Evolutionary conservation across 2,329 filamentous ascomycete species (phyloP).

Genomic region (Hortaea werneckii): DNA sequence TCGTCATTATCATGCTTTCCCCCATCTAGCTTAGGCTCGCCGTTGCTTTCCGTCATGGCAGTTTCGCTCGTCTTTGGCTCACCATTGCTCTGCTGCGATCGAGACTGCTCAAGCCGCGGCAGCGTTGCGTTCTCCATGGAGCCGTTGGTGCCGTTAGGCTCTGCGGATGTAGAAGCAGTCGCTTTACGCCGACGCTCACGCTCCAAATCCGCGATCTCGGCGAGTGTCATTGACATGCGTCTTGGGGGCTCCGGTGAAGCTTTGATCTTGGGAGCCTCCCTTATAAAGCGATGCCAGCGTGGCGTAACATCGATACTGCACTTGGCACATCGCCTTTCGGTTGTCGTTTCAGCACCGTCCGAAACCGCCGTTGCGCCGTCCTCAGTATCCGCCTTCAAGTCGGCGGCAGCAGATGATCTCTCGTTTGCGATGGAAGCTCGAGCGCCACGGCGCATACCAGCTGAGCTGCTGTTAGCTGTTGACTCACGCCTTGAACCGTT

Average conservation of each 20-base stretch:
- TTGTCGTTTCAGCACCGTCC: conserved; percentile 18
- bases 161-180: background rate
- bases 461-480: conserved; percentile 21
- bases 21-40: conserved; percentile 6
- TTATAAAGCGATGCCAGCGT: conserved; percentile 36
- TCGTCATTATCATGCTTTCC: conserved; percentile 11
- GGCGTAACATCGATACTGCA: conserved; percentile 59
- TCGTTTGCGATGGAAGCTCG: conserved; percentile 6
- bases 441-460: conserved; percentile 23
- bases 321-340: conserved; percentile 31
- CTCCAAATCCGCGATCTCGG: conserved; percentile 15
- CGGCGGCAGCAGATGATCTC: conserved; percentile 19
- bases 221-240: conserved; percentile 15
- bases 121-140: background rate
- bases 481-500: conserved; percentile 31
- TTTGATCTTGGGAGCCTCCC: conserved; percentile 5
- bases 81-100: background rate
- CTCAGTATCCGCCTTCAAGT: conserved; percentile 18
- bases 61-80: conserved; percentile 6
- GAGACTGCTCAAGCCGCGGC: background rate
- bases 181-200: conserved; percentile 1
- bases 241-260: conserved; percentile 6
- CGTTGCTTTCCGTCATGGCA: conserved; percentile 4
- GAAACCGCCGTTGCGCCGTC: conserved; percentile 16
- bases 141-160: conserved; percentile 1